Conservation (phyloP, 2,329 filamentous ascomycete species). For the Calonectria fujianensis region DNA sequence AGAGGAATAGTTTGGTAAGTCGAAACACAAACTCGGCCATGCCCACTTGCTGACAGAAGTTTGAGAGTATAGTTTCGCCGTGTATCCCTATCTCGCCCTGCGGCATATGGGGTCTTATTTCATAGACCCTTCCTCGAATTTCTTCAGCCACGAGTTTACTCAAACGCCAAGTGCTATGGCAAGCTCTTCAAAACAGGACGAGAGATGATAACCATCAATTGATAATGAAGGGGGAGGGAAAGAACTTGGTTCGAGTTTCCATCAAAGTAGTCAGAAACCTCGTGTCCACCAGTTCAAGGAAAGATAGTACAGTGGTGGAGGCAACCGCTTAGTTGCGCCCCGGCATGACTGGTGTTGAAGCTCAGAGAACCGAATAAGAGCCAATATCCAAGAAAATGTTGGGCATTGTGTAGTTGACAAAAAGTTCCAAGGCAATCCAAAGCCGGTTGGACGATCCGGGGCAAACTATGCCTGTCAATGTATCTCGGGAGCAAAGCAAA, state of each 20-base stretch:
- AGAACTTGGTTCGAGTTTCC: background rate
- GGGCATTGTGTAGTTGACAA: background rate
- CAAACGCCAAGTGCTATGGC: no score
- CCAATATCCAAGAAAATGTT: background rate
- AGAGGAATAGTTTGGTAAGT: constrained; percentile 20
- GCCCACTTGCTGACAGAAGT: background rate
- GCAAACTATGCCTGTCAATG: background rate
- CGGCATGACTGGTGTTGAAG: no score
- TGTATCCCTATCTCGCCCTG: background rate
- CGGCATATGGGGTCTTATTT: background rate
- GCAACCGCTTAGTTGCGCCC: background rate
- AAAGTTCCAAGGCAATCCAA: background rate
- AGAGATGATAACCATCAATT: constrained; percentile 3
- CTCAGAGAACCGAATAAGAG: background rate
- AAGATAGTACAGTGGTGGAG: background rate
- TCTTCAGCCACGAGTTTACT: no score
- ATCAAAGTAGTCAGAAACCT: background rate
- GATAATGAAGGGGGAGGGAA: background rate
- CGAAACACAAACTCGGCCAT: background rate
- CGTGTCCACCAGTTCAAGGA: background rate
- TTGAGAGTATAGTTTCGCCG: background rate
- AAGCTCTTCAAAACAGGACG: no score
- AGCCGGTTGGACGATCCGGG: background rate
- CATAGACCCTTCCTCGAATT: background rate
- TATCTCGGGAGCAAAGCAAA: background rate